Conservation (phyloP, 2,329 filamentous ascomycete species). For the Cryphonectria japonica region DNA sequence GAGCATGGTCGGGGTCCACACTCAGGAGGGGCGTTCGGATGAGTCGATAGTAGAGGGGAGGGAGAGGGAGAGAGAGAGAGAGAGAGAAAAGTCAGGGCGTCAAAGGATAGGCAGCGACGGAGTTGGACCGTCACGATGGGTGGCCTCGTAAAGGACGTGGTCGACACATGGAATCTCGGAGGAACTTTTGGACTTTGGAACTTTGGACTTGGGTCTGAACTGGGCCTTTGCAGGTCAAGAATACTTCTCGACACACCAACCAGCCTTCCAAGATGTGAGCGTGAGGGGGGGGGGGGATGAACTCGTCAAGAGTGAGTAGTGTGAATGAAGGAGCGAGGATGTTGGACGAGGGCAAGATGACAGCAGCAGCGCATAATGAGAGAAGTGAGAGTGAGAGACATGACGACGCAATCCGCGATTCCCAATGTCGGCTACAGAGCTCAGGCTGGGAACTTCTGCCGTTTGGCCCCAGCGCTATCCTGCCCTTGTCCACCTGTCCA, state of each 20-base stretch:
- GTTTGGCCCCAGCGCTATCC: neutral
- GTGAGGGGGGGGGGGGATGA: no score
- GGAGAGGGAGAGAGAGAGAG: neutral
- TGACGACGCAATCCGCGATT: slow-evolving; percentile 1
- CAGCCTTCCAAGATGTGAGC: neutral
- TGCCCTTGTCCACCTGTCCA: slow-evolving; percentile 8
- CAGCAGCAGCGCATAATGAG: neutral
- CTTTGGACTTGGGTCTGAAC: neutral
- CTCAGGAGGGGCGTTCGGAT: slow-evolving; percentile 2
- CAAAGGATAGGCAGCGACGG: slow-evolving; percentile 9
- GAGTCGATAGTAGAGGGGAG: neutral
- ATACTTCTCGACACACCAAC: neutral
- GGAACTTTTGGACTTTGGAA: neutral
- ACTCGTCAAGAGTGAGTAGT: neutral
- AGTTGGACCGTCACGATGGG: slow-evolving; percentile 13
- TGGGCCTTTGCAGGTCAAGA: slow-evolving; percentile 1
- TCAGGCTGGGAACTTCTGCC: neutral
- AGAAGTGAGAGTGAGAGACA: neutral
- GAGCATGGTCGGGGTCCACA: slow-evolving; percentile 38
- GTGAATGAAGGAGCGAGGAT: neutral
- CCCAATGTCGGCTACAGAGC: slow-evolving; percentile 15
- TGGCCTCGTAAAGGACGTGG: slow-evolving; percentile 19
- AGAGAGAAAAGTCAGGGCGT: neutral
- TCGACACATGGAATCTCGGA: slow-evolving; percentile 16
- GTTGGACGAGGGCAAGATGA: neutral